Conservation (phyloP, 1,284 basidiomycete genomes). For the Trichosporon coremiiforme region DNA sequence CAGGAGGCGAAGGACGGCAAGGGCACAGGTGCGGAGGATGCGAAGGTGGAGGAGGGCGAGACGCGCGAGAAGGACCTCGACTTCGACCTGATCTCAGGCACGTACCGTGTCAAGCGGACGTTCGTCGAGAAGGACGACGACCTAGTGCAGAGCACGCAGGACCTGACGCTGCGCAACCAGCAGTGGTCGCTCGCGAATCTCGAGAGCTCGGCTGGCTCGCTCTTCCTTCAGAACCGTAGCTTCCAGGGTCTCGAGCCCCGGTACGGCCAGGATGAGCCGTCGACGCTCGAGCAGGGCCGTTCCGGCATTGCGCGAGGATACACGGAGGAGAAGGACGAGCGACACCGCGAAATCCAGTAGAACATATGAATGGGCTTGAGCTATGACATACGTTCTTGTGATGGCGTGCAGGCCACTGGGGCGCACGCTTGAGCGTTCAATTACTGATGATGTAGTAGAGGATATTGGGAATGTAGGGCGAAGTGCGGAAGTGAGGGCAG, state of each 20-base stretch:
- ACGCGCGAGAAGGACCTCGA: constrained; percentile 64
- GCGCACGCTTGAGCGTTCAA: background rate
- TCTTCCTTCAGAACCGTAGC: constrained; percentile 59
- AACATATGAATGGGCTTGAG: background rate
- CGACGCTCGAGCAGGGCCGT: constrained; percentile 80
- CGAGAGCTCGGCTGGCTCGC: constrained; percentile 70
- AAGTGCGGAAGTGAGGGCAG: background rate
- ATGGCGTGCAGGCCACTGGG: background rate
- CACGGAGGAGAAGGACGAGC: constrained; percentile 55
- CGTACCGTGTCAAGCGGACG: constrained; percentile 66
- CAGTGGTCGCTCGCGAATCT: constrained; percentile 61
- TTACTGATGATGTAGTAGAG: background rate
- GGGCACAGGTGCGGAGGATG: constrained; percentile 20
- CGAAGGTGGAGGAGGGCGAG: constrained; percentile 34
- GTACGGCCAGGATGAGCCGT: constrained; percentile 76
- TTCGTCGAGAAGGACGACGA: constrained; percentile 27
- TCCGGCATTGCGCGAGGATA: constrained; percentile 90
- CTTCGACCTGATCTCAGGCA: constrained; percentile 86
- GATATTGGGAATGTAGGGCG: background rate
- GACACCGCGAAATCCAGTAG: background rate
- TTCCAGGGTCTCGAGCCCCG: constrained; percentile 84
- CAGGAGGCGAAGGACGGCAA: constrained; percentile 31
- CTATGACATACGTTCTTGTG: background rate
- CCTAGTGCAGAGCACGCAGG: constrained; percentile 25
- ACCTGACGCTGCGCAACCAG: constrained; percentile 66